Conservation (phyloP, 1,139 yeast species). For the Arxiozyma bovina region DNA sequence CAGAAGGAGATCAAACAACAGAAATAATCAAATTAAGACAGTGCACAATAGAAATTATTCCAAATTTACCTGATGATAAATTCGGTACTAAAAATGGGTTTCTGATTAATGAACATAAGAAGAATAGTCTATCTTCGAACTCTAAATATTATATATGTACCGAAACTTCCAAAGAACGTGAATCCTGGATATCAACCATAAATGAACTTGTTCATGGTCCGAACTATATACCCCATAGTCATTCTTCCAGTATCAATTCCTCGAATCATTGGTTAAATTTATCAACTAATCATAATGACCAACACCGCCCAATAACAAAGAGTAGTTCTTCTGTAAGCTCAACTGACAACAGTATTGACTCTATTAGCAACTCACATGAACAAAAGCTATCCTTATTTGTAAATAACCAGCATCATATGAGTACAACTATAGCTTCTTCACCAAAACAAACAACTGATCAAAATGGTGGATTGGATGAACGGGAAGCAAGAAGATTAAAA, state of each 20-base stretch:
- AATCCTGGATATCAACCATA: conserved; percentile 61
- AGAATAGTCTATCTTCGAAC: conserved; percentile 46
- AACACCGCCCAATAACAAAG: neutral
- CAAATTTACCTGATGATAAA: conserved; percentile 55
- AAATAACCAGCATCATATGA: neutral
- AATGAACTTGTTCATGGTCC: conserved; percentile 36
- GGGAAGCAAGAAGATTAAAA: conserved; percentile 39
- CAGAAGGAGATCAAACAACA: conserved; percentile 47
- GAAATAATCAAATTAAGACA: conserved; percentile 53
- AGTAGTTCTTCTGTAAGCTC: neutral
- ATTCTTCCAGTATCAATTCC: neutral
- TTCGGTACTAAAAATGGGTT: conserved; percentile 74
- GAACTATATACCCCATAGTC: neutral
- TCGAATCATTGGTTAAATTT: neutral
- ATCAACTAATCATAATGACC: neutral
- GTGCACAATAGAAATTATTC: conserved; percentile 59
- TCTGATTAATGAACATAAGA: conserved; percentile 56
- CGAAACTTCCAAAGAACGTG: conserved; percentile 73
- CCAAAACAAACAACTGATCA: conserved; percentile 18
- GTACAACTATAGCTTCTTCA: conserved; percentile 11
- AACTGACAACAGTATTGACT: neutral
- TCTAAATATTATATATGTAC: conserved; percentile 72
- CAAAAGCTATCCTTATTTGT: neutral
- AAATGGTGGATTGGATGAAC: conserved; percentile 24
- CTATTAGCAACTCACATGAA: neutral